Percentiles rank a stretch among this genome's conserved stretches.
Evolutionary conservation across 1,284 basidiomycete species (phyloP).

Genomic region (Volvariella surrecta): DNA sequence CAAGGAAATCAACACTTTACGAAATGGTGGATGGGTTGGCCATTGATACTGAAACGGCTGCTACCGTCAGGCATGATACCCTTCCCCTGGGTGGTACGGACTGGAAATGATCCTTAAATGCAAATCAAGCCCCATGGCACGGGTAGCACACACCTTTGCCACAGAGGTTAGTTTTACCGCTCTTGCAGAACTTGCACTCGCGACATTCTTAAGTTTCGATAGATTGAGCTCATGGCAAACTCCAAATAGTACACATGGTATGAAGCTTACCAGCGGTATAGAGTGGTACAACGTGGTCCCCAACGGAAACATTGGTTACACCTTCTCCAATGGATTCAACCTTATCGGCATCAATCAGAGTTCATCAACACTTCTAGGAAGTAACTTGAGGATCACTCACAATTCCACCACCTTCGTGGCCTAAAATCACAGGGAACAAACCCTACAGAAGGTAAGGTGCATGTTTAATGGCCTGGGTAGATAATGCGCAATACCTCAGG

Average conservation of each 20-base stretch:
- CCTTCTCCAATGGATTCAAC: slow-evolving; percentile 95
- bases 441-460: slow-evolving; percentile 43
- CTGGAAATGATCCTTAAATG: slow-evolving; percentile 28
- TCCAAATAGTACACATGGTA: not conserved
- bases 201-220: slow-evolving; percentile 60
- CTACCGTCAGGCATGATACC: slow-evolving; percentile 94
- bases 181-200: slow-evolving; percentile 98
- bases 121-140: not conserved
- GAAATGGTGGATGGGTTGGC: slow-evolving; percentile 87
- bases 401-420: slow-evolving; percentile 84
- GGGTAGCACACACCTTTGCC: slow-evolving; percentile 52
- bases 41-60: slow-evolving; percentile 88
- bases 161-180: slow-evolving; percentile 97
- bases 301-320: slow-evolving; percentile 74
- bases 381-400: slow-evolving; percentile 36
- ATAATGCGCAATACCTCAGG: slow-evolving; percentile 58
- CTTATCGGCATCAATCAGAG: slow-evolving; percentile 27
- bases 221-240: slow-evolving; percentile 8
- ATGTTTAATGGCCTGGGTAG: not conserved
- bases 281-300: slow-evolving; percentile 91
- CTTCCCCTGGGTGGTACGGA: slow-evolving; percentile 91
- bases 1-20: slow-evolving; percentile 38
- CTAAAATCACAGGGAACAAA: slow-evolving; percentile 90
- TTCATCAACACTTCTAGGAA: slow-evolving; percentile 6
- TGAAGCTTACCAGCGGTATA: slow-evolving; percentile 73